phyloP scores from a whole-genome alignment of 2,329 filamentous ascomycete genomes.

The Calonectria hawksworthii region DNA sequence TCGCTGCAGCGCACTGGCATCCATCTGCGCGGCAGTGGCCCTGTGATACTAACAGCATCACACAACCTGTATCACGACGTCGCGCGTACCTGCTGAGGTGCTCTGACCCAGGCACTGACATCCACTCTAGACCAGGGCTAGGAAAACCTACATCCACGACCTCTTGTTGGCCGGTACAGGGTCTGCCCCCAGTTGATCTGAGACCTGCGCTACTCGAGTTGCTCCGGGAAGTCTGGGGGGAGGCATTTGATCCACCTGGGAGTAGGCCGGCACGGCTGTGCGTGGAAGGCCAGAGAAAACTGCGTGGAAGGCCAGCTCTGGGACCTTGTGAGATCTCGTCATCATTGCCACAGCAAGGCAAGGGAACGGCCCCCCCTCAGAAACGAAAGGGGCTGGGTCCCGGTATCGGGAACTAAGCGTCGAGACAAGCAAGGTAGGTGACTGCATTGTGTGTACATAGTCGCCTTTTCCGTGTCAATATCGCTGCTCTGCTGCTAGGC shows the following conservation, averaged over 20 bases:
- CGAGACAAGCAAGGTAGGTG: background rate
- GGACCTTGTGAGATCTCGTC: slow-evolving; percentile 3
- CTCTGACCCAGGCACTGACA: background rate
- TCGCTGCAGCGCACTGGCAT: slow-evolving; percentile 14
- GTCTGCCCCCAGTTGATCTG: slow-evolving; percentile 10
- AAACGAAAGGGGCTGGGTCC: background rate
- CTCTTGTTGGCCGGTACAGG: background rate
- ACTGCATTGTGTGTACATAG: background rate
- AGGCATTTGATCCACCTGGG: slow-evolving; percentile 25
- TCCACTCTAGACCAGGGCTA: slow-evolving; percentile 3
- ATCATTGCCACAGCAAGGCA: slow-evolving; percentile 21
- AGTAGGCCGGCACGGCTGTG: background rate
- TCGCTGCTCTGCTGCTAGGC: background rate
- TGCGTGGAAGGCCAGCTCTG: background rate
- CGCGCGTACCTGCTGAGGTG: slow-evolving; percentile 5
- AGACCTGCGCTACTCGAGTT: background rate
- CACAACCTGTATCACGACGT: slow-evolving; percentile 7
- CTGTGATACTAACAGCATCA: background rate
- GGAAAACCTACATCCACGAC: background rate
- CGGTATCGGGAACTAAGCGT: slow-evolving; percentile 4
- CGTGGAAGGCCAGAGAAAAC: slow-evolving; percentile 19
- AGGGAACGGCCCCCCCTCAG: background rate
- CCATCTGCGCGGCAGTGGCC: background rate
- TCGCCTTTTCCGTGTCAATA: background rate
- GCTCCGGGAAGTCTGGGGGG: slow-evolving; percentile 4